Conservation (phyloP, 2,329 filamentous ascomycete species). For the Xylaria sp. region DNA sequence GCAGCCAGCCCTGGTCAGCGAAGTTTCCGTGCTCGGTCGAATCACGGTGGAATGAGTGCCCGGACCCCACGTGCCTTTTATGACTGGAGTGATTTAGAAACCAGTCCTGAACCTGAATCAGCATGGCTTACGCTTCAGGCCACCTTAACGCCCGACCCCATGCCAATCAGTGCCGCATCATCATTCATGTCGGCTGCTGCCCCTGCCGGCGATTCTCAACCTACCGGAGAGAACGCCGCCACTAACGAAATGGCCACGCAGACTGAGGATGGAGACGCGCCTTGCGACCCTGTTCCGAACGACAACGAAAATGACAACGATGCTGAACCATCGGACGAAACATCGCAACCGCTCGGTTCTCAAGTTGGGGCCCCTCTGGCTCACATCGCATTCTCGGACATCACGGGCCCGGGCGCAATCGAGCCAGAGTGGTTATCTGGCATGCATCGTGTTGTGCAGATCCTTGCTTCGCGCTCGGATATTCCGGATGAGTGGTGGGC, state of each 20-base stretch:
- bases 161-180: constrained; percentile 72
- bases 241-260: constrained; percentile 42
- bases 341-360: constrained; percentile 11
- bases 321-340: constrained; percentile 21
- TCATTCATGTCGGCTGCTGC: constrained; percentile 70
- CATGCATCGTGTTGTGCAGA: constrained; percentile 67
- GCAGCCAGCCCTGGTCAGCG: too few species aligned
- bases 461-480: constrained; percentile 64
- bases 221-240: constrained; percentile 39
- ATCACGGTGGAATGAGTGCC: too few species aligned
- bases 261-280: constrained; percentile 39
- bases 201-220: constrained; percentile 41
- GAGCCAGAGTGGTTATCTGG: constrained; percentile 46
- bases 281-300: constrained; percentile 50
- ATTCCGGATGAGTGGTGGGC: constrained; percentile 83
- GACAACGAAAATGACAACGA: constrained; percentile 51
- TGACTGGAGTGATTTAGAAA: too few species aligned
- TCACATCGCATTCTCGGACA: constrained; percentile 34
- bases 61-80: too few species aligned
- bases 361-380: constrained; percentile 33
- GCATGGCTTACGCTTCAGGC: constrained; percentile 76
- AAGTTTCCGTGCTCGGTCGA: too few species aligned
- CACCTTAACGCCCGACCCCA: constrained; percentile 75
- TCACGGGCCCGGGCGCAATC: constrained; percentile 7
- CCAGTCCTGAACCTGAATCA: constrained; percentile 60